Conservation (phyloP, 495 filamentous ascomycete species). For the Bathelium albidoporum region DNA sequence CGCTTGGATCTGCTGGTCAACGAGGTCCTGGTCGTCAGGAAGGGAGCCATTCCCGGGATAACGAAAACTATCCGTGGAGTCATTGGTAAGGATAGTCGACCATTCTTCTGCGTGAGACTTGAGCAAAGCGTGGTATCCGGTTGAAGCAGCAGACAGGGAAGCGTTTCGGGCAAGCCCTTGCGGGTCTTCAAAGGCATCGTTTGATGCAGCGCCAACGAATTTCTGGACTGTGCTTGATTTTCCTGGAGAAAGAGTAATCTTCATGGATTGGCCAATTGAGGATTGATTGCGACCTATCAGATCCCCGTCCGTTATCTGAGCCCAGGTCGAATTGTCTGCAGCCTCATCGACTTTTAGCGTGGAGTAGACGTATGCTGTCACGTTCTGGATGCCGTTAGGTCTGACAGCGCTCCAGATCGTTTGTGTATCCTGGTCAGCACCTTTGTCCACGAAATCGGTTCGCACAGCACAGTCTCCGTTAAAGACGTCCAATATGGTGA, state of each 20-base stretch:
- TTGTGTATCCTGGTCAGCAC: slow-evolving; percentile 35
- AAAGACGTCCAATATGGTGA: slow-evolving; percentile 46
- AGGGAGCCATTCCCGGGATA: slow-evolving; percentile 48
- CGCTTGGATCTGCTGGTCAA: slow-evolving; percentile 52
- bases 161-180: slow-evolving; percentile 41
- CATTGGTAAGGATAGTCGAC: slow-evolving; percentile 40
- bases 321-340: slow-evolving; percentile 40
- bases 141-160: slow-evolving; percentile 30
- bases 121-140: slow-evolving; percentile 41
- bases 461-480: slow-evolving; percentile 50
- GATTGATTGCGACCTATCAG: slow-evolving; percentile 48
- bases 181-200: slow-evolving; percentile 49
- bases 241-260: slow-evolving; percentile 40
- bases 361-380: slow-evolving; percentile 52
- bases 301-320: slow-evolving; percentile 32
- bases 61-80: slow-evolving; percentile 53
- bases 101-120: slow-evolving; percentile 45
- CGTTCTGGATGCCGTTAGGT: slow-evolving; percentile 44
- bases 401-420: slow-evolving; percentile 49
- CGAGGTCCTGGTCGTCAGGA: slow-evolving; percentile 47
- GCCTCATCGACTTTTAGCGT: slow-evolving; percentile 30
- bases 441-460: slow-evolving; percentile 44
- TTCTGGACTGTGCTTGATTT: slow-evolving; percentile 45
- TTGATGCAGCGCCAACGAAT: slow-evolving; percentile 51
- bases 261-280: slow-evolving; percentile 47